phyloP scores from a whole-genome alignment of 2,329 filamentous ascomycete genomes.

The Trichoderma semiorbis region DNA sequence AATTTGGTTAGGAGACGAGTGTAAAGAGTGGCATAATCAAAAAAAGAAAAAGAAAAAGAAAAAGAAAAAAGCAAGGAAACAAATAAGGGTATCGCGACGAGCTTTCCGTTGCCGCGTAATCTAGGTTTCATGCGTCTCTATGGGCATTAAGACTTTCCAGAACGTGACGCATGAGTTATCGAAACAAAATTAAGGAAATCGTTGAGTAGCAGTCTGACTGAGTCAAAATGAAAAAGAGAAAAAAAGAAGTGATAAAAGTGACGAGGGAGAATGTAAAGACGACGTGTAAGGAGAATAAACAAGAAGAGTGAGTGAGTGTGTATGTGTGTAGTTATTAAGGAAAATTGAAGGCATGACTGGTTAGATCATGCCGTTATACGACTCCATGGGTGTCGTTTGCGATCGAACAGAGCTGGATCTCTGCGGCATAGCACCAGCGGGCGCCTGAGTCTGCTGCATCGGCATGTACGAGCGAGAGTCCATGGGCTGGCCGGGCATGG shows the following conservation, averaged over 20 bases:
- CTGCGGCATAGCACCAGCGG: conserved; percentile 4
- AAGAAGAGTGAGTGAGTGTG: background rate
- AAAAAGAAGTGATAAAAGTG: background rate
- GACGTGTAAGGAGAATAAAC: background rate
- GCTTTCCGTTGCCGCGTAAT: conserved; percentile 9
- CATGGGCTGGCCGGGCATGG: conserved; percentile 5
- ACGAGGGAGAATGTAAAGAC: background rate
- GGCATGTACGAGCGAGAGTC: conserved; percentile 8
- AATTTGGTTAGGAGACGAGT: background rate
- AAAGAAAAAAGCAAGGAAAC: background rate
- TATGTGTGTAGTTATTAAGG: background rate
- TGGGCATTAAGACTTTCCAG: conserved; percentile 11
- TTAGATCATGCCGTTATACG: background rate
- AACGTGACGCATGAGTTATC: conserved; percentile 13
- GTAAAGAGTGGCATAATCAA: conserved; percentile 10
- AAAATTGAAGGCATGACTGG: background rate
- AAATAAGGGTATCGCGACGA: conserved; percentile 4
- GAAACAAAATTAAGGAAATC: conserved; percentile 8
- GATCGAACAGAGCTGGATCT: background rate
- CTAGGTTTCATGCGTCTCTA: conserved; percentile 16
- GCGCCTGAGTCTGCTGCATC: conserved; percentile 9
- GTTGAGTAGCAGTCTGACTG: conserved; percentile 29
- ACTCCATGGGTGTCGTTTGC: background rate
- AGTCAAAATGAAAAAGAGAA: background rate
- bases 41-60: background rate